Conservation (phyloP, 2,329 filamentous ascomycete species). For the Conoideocrella luteorostrata region DNA sequence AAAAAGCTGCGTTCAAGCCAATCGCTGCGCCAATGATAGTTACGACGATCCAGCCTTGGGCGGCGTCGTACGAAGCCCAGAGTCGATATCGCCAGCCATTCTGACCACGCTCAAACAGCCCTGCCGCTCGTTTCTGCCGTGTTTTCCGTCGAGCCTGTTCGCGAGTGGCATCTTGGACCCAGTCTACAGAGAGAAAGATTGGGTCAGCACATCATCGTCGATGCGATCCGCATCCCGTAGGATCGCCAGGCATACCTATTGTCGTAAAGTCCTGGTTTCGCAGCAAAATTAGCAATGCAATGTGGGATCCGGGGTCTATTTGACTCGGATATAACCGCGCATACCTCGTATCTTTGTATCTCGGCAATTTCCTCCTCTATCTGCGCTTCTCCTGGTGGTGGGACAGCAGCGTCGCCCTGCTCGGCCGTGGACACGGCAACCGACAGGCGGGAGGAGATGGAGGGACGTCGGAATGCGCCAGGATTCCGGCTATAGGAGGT, state of each 20-base stretch:
- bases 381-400: slow-evolving; percentile 54
- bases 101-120: slow-evolving; percentile 64
- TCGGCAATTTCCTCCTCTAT: slow-evolving; percentile 94
- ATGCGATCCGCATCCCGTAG: too few relatives aligned
- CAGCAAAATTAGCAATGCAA: too few relatives aligned
- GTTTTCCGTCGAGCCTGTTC: slow-evolving; percentile 79
- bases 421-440: slow-evolving; percentile 62
- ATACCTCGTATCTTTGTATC: slow-evolving; percentile 90
- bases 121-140: slow-evolving; percentile 63
- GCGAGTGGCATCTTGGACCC: slow-evolving; percentile 94
- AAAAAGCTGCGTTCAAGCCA: slow-evolving; percentile 82
- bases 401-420: slow-evolving; percentile 49
- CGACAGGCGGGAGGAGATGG: slow-evolving; percentile 59
- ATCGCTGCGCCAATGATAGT: slow-evolving; percentile 90
- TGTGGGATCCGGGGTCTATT: background rate
- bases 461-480: slow-evolving; percentile 42
- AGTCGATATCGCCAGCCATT: slow-evolving; percentile 74
- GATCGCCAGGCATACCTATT: slow-evolving; percentile 66
- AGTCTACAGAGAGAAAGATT: too few relatives aligned
- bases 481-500: slow-evolving; percentile 39
- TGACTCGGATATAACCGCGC: slow-evolving; percentile 8
- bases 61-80: slow-evolving; percentile 86
- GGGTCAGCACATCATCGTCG: too few relatives aligned
- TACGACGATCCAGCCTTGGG: slow-evolving; percentile 96
- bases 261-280: slow-evolving; percentile 91